These are phyloP conservation scores for Tetramitus jugosus DNA, from an alignment of 208 protist species.

Conservation along the genomic window DNA sequence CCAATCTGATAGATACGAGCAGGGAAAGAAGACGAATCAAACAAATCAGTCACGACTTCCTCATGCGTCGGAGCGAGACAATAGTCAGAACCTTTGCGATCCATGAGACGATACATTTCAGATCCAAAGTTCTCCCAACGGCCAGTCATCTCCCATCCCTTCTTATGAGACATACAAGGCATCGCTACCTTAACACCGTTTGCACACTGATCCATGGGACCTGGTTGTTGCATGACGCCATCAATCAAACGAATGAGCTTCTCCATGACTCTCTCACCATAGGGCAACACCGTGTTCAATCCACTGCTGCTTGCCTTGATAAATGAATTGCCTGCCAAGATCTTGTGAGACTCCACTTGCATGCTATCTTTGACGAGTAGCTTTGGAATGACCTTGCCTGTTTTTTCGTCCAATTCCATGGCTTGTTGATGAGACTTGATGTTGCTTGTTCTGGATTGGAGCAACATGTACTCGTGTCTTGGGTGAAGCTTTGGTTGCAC, in stretches of 20 bases:
- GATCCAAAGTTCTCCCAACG: constrained; percentile 6
- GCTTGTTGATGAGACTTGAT: no score
- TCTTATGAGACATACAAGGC: background rate
- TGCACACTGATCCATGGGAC: no score
- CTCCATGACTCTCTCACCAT: constrained; percentile 20
- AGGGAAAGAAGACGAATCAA: background rate
- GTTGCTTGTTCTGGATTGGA: no score
- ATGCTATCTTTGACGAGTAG: no score
- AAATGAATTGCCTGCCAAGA: background rate
- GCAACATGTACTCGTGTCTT: no score
- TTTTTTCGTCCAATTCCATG: no score
- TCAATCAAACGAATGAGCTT: constrained; percentile 23
- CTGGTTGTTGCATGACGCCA: background rate
- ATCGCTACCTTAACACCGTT: constrained; percentile 15
- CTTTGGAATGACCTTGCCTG: no score
- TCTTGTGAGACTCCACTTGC: constrained; percentile 3
- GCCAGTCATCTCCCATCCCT: constrained; percentile 20
- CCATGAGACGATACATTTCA: constrained; percentile 8
- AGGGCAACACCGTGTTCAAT: constrained; percentile 15
- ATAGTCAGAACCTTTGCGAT: constrained; percentile 18
- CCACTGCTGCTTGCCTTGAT: background rate
- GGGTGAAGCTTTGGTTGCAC: no score
- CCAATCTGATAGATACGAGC: constrained; percentile 21
- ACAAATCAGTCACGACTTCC: constrained; percentile 29
- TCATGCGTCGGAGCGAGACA: constrained; percentile 31